phyloP scores from a whole-genome alignment of 352 stramenopile genomes.

The Pilasporangium apinafurcum region DNA sequence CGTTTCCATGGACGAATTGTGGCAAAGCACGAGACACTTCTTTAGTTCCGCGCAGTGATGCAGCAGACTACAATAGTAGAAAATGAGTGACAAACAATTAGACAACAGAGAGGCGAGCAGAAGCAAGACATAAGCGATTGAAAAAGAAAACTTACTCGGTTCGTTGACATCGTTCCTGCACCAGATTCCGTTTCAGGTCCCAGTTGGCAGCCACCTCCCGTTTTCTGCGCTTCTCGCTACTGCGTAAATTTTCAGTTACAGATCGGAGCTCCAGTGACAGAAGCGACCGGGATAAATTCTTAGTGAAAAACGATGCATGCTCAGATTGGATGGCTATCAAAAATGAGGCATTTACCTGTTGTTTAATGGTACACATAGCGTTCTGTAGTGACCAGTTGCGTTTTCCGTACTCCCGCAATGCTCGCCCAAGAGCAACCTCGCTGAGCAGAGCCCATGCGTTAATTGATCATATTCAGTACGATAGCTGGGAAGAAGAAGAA shows the following conservation, averaged over 20 bases:
- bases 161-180: slow-evolving; percentile 50
- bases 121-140: not conserved
- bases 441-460: slow-evolving; percentile 12
- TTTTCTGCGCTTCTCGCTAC: slow-evolving; percentile 31
- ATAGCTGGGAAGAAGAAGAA: not conserved
- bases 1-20: slow-evolving; percentile 21
- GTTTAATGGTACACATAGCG: slow-evolving; percentile 22
- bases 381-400: slow-evolving; percentile 42
- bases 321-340: not conserved
- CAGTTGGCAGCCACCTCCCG: slow-evolving; percentile 20
- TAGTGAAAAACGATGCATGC: not conserved
- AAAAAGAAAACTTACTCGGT: slow-evolving; percentile 27
- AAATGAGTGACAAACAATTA: not conserved
- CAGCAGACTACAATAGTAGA: slow-evolving; percentile 24
- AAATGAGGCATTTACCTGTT: slow-evolving; percentile 16
- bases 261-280: slow-evolving; percentile 26
- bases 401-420: slow-evolving; percentile 45
- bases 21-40: slow-evolving; percentile 35
- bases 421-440: slow-evolving; percentile 29
- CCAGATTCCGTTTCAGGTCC: slow-evolving; percentile 39
- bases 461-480: not conserved
- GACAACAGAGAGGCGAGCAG: no score
- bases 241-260: slow-evolving; percentile 24
- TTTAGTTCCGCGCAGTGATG: slow-evolving; percentile 43
- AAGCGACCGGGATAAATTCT: slow-evolving; percentile 13